These are phyloP conservation scores for Drechslerella dactyloides DNA, from an alignment of 2,329 filamentous ascomycete genomes.

Conservation along the genomic window DNA sequence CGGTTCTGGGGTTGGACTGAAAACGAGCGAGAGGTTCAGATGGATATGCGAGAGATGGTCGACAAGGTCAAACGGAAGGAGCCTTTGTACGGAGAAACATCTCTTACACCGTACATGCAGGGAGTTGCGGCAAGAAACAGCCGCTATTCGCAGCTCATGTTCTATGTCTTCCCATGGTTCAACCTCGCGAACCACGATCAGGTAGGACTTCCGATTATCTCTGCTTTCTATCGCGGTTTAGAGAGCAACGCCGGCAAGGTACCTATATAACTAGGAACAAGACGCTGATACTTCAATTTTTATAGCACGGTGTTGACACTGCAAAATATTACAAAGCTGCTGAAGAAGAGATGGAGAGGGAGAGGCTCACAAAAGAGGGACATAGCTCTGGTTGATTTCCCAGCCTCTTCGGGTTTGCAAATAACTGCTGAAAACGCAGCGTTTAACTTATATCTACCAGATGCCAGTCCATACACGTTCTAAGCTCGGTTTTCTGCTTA, in stretches of 20 bases:
- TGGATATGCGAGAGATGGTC: constrained; percentile 99
- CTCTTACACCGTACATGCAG: constrained; percentile 85
- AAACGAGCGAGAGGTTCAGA: constrained; percentile 86
- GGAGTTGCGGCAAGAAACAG: constrained; percentile 91
- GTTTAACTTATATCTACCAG: too few species aligned
- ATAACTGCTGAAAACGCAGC: too few species aligned
- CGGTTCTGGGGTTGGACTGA: constrained; percentile 95
- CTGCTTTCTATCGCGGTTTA: background rate
- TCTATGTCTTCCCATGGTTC: constrained; percentile 90
- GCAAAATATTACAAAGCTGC: constrained; percentile 98
- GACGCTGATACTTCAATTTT: constrained; percentile 5
- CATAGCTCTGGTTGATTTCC: constrained; percentile 52
- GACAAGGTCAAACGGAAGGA: constrained; percentile 91
- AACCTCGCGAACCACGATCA: constrained; percentile 96
- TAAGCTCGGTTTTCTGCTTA: too few species aligned
- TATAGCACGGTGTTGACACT: constrained; percentile 91
- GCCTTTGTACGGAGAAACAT: constrained; percentile 82
- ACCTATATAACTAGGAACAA: background rate
- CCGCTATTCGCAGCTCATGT: constrained; percentile 82
- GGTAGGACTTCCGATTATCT: constrained; percentile 57
- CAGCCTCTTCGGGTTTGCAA: background rate
- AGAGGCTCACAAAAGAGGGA: constrained; percentile 60
- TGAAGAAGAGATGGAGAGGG: constrained; percentile 87
- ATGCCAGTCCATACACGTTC: too few species aligned
- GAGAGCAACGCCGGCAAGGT: background rate